These are phyloP conservation scores for Phialophora tarda DNA, from an alignment of 2,329 filamentous ascomycete genomes.

Conservation along the genomic window DNA sequence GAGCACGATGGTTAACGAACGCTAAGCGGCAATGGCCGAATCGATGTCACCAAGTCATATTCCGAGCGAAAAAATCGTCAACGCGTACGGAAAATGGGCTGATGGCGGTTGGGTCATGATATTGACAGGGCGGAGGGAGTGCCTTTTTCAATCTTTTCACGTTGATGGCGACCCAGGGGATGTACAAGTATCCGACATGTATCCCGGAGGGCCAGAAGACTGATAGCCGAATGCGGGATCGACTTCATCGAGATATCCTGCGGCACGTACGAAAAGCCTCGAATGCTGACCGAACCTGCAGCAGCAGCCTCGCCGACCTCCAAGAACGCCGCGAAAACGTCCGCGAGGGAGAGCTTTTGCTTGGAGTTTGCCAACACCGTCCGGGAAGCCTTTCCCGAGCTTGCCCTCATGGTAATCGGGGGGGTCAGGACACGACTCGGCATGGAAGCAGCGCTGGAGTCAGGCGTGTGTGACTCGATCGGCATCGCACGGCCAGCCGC, in stretches of 20 bases:
- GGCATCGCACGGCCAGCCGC: not conserved
- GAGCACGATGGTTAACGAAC: not conserved
- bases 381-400: not conserved
- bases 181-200: not conserved
- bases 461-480: not conserved
- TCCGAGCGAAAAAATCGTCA: not conserved
- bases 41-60: not conserved
- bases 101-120: not conserved
- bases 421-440: not conserved
- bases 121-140: not conserved
- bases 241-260: not conserved
- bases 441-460: not conserved
- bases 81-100: not conserved
- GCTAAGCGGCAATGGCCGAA: not conserved
- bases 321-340: not conserved
- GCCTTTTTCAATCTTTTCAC: not conserved
- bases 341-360: conserved; percentile 1
- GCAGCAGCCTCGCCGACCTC: not conserved
- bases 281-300: not conserved
- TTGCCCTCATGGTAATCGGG: not conserved
- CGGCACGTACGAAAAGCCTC: conserved; percentile 6
- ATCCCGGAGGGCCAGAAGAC: not conserved
- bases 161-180: not conserved
- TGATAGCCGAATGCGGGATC: not conserved
- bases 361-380: not conserved